phyloP scores from a whole-genome alignment of 257 asterid genomes.

The Penstemon eatonii region DNA sequence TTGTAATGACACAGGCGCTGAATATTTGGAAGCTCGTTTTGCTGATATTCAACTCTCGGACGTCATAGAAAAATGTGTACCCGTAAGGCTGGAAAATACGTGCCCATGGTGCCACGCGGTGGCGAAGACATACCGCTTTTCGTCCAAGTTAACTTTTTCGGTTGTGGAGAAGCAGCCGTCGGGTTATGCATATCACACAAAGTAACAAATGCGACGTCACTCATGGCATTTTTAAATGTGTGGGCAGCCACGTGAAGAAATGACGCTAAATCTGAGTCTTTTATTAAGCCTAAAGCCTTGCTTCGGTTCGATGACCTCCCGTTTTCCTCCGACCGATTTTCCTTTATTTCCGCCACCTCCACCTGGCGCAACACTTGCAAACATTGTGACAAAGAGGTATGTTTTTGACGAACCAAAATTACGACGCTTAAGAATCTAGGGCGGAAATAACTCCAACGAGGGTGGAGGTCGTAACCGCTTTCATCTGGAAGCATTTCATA shows the following conservation, averaged over 20 bases:
- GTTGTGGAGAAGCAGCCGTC: conserved; percentile 30
- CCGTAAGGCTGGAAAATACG: conserved; percentile 19
- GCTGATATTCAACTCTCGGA: conserved; percentile 4
- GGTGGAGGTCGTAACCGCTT: conserved; percentile 42
- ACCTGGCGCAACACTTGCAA: neutral
- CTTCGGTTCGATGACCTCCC: conserved; percentile 23
- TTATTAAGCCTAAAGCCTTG: conserved; percentile 9
- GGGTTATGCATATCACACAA: conserved; percentile 38
- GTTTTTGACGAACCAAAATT: conserved; percentile 24
- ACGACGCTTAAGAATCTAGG: neutral
- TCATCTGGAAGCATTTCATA: conserved; percentile 33
- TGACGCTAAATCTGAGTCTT: neutral
- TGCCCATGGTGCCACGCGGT: conserved; percentile 13
- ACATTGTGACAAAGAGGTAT: conserved; percentile 23
- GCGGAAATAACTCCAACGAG: conserved; percentile 25
- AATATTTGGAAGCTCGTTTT: conserved; percentile 31
- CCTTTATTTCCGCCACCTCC: neutral
- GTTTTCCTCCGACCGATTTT: conserved; percentile 28
- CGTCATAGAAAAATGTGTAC: neutral
- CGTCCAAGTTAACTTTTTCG: conserved; percentile 34
- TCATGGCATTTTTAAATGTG: conserved; percentile 25
- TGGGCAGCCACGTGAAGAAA: conserved; percentile 35
- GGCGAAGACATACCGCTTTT: conserved; percentile 27
- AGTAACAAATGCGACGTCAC: conserved; percentile 32
- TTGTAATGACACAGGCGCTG: conserved; percentile 41